Evolutionary conservation across 2,329 filamentous ascomycete species (phyloP), one percentile per base, ranked within the genome.

Genomic region (Ophiognomonia clavigignenti-juglandacearum): DNA sequence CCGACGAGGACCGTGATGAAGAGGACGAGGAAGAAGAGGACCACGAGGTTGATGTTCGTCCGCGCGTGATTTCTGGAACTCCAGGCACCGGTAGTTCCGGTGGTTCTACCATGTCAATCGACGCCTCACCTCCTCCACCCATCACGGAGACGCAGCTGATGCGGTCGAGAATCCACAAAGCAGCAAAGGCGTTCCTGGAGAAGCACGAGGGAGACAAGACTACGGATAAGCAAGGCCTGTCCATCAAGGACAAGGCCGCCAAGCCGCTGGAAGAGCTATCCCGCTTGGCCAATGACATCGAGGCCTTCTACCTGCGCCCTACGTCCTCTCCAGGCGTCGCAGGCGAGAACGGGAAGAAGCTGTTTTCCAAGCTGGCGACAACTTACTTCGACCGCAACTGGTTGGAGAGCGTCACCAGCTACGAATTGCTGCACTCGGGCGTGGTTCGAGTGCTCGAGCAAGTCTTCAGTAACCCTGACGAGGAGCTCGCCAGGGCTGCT

Each of bases 391-490:
- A 95, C 58, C 83, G 85, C 0, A 88, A 96, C 65, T 85, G 93
- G 1, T 67, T 96, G 45, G 87, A 96, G 60, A 95, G 89, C 62
- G 91, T 96, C 44, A 98, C 93, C 1, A 98, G 93, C 65, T 91
- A 92, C 39, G 93, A 98, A 63, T 72, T 98, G 26, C 79, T 97
- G 43, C 89, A 88, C 24, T 97, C 93, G 2, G 88, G 90, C 16
- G 81, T 98, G 46, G 91, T 98, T 10, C 82, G 88, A 37, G 83
- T 88, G 9, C 73, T 98, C 2, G 77, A 97, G 36, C 80, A 87
- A 26, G 79, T 96, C 9, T 90, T 98, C 61, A 87, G 83, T 57
- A 84, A 86, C 51, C 73, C 82, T 0, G 77, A 87, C 55, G 77
- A 82, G 46, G 65, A 71, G 36, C 60, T 83, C 27, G 78, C 78